Evolutionary conservation across 305 asterid genomes (phyloP), one percentile per base, ranked within the genome.

Genomic region (Monarda citriodora): DNA sequence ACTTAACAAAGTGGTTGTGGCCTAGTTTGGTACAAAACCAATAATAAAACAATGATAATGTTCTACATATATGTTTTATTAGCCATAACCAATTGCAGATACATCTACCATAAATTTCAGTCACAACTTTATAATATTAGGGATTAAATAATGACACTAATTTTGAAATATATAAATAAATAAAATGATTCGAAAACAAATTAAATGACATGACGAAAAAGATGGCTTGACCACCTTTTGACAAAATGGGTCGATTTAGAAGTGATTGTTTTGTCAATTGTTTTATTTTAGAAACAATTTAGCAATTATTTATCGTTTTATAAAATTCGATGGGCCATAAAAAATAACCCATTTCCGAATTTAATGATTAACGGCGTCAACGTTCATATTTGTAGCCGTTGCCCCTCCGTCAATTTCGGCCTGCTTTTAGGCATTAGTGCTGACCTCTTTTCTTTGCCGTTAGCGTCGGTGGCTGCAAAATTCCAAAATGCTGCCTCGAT

Each of bases 341-440:
- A 29, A 26, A 29, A 29, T 29, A 37, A 20, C 18, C 20, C 4
- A 25, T 15, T 32, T 46, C 61, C 15, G 15, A 42, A 4, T 52
- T 47, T 57, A 58, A 69, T 70, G 25, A 65, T 64, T 70, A 60
- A 59, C 75, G 71, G 36, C 75, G 75, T 64, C 53, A 70, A 45
- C 66, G 70, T 15, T 29, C 66, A 18, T 53, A 56, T 29, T 50
- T 22, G 25, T 64, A 59, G 55, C 63, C 75, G 70, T 64, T 70
- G 58, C 34, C 14, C 52, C 15, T 47, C 70, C 62, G 58, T 66
- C 51, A 37, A 44, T 47, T 50, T 51, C 26, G 13, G 25, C 6
- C 32, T 6, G 42, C 14, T 13, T 7, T 21, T 20, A 12, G 16
- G 32, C 32, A 5, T 29, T 18, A 25, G 26, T 29, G 18, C 21